Percentiles rank a stretch among this genome's conserved stretches.
Conservation (phyloP, 1,284 basidiomycete species). For the Marasmius fiardii region DNA sequence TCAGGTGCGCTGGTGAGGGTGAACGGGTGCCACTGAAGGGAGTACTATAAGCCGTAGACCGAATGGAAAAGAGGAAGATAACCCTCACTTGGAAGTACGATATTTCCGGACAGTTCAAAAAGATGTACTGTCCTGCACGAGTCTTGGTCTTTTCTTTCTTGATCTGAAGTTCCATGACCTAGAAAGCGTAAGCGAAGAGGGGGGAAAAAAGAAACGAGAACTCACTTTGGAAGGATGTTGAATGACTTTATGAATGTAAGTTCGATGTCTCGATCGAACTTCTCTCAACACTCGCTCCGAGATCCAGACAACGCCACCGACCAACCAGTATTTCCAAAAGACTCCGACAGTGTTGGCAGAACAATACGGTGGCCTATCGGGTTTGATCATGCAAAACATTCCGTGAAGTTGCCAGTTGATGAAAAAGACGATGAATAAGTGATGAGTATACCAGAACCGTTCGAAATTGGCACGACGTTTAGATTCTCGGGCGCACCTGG, state of each 20-base stretch:
- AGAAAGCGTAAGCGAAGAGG: neutral
- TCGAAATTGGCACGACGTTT: slow-evolving; percentile 72
- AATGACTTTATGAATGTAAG: slow-evolving; percentile 90
- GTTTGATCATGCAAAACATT: slow-evolving; percentile 93
- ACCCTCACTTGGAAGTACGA: slow-evolving; percentile 67
- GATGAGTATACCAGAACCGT: slow-evolving; percentile 87
- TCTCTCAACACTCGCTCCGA: slow-evolving; percentile 85
- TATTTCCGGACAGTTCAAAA: slow-evolving; percentile 81
- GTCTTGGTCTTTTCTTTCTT: slow-evolving; percentile 86
- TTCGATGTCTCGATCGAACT: slow-evolving; percentile 81
- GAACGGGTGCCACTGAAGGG: slow-evolving; percentile 84
- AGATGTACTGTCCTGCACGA: slow-evolving; percentile 87
- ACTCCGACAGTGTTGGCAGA: slow-evolving; percentile 81
- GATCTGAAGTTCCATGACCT: slow-evolving; percentile 89
- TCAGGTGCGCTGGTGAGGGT: slow-evolving; percentile 88
- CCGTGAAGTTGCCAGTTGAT: slow-evolving; percentile 90
- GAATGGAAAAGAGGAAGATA: neutral
- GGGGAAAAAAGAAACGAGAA: neutral
- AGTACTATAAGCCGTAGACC: neutral
- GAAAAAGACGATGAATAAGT: slow-evolving; percentile 89
- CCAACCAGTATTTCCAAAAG: slow-evolving; percentile 93
- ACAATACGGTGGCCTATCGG: slow-evolving; percentile 83
- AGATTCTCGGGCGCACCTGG: slow-evolving; percentile 78
- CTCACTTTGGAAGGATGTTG: slow-evolving; percentile 72
- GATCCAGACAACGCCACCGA: slow-evolving; percentile 84